phyloP scores from a whole-genome alignment of 2,329 filamentous ascomycete species.

The Colletotrichum echinochloae region DNA sequence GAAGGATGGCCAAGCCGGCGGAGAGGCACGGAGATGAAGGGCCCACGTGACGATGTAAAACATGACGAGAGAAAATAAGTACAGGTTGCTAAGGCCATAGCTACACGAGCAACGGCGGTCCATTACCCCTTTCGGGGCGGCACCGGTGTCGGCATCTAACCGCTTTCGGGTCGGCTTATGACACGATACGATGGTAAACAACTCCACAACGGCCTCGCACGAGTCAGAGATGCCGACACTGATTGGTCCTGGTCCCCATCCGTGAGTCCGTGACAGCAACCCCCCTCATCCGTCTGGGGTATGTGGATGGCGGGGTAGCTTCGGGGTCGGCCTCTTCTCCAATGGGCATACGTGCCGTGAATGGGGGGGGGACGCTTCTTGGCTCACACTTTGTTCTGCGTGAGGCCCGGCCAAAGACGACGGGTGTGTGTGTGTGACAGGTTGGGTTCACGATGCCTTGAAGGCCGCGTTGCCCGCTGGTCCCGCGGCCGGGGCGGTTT shows the following conservation, averaged over 20 bases:
- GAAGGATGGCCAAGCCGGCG: not conserved
- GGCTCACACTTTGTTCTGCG: slow-evolving; percentile 17
- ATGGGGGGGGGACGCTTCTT: slow-evolving; percentile 2
- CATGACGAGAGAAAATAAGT: not conserved
- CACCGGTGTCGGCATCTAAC: slow-evolving; percentile 5
- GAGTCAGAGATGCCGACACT: slow-evolving; percentile 21
- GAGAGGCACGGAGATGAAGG: not conserved
- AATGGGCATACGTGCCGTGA: slow-evolving; percentile 9
- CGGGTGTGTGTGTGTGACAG: too few relatives aligned
- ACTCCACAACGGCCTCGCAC: slow-evolving; percentile 20
- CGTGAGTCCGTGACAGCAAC: slow-evolving; percentile 4
- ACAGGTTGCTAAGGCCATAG: too few relatives aligned
- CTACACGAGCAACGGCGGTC: not conserved
- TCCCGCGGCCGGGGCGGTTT: not conserved
- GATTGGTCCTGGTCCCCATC: not conserved
- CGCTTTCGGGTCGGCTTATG: not conserved
- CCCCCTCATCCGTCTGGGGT: slow-evolving; percentile 12
- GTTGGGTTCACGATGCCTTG: not conserved
- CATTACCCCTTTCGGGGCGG: not conserved
- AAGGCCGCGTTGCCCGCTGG: not conserved
- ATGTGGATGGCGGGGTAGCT: slow-evolving; percentile 5
- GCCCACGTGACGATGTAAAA: not conserved
- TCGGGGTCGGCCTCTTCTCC: slow-evolving; percentile 12
- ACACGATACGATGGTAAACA: slow-evolving; percentile 1
- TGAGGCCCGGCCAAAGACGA: not conserved